phyloP scores from a whole-genome alignment of 2,329 filamentous ascomycete species.

The Orbilia quercus region DNA sequence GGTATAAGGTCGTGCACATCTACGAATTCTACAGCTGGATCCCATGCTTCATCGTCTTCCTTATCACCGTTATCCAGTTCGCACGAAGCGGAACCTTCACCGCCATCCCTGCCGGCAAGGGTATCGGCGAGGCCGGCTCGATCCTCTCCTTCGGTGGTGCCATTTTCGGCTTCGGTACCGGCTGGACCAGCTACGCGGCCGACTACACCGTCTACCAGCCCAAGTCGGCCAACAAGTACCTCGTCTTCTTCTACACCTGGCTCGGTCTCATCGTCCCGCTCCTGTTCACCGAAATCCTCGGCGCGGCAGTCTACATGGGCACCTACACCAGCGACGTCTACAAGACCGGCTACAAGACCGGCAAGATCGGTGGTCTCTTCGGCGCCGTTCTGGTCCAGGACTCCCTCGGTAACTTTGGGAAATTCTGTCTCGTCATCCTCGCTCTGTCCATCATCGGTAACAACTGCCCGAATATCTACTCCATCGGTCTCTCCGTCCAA shows the following conservation, averaged over 20 bases:
- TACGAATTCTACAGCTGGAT: conserved; percentile 83
- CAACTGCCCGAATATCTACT: conserved; percentile 80
- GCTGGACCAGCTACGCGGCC: conserved; percentile 79
- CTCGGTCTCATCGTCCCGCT: conserved; percentile 76
- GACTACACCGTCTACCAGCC: conserved; percentile 87
- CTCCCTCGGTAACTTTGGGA: conserved; percentile 73
- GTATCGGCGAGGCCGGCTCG: conserved; percentile 71
- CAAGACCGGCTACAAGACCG: conserved; percentile 67
- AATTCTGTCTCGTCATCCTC: conserved; percentile 76
- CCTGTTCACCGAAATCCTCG: conserved; percentile 78
- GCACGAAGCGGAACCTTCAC: conserved; percentile 74
- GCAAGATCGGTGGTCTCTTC: conserved; percentile 75
- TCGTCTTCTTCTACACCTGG: conserved; percentile 77
- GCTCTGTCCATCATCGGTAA: conserved; percentile 76
- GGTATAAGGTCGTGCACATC: conserved; percentile 78
- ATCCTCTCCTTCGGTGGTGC: conserved; percentile 75
- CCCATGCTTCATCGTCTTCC: conserved; percentile 77
- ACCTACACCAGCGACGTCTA: conserved; percentile 69
- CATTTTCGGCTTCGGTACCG: conserved; percentile 75
- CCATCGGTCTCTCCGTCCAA: conserved; percentile 74
- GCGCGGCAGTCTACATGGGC: conserved; percentile 76
- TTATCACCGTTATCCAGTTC: conserved; percentile 74
- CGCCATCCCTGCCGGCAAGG: conserved; percentile 71
- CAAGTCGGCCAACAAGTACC: conserved; percentile 68
- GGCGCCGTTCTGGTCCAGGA: conserved; percentile 73